These are phyloP conservation scores for Rhynchospora breviuscula DNA, from an alignment of 176 grass and related monocot species.

Conservation along the genomic window DNA sequence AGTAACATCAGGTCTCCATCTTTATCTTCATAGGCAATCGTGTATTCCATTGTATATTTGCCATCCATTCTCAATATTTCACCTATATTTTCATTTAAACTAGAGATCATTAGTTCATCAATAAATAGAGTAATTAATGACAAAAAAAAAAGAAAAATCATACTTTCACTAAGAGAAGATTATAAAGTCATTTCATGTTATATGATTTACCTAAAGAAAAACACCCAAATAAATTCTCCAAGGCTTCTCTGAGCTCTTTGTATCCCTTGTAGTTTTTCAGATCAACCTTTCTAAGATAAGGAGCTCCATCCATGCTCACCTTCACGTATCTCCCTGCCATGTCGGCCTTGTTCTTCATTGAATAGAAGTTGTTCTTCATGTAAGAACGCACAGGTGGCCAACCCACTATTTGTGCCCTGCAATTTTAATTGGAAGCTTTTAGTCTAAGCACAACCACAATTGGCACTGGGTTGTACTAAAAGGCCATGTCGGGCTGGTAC, in stretches of 20 bases:
- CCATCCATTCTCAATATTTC: conserved; percentile 22
- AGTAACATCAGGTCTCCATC: conserved; percentile 26
- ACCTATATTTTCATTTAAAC: not conserved
- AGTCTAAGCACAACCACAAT: not conserved
- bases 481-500: not conserved
- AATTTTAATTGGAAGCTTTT: not conserved
- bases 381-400: conserved; percentile 36
- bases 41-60: conserved; percentile 7
- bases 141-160: not conserved
- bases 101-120: not conserved
- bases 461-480: not conserved
- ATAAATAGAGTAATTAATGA: not conserved
- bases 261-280: conserved; percentile 30
- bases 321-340: conserved; percentile 27
- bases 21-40: conserved; percentile 30
- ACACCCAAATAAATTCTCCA: conserved; percentile 45
- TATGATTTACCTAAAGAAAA: conserved; percentile 27
- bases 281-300: conserved; percentile 45
- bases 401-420: conserved; percentile 34
- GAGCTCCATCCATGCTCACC: conserved; percentile 48
- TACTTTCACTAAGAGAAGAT: not conserved
- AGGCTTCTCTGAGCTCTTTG: conserved; percentile 31
- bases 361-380: conserved; percentile 29
- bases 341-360: conserved; percentile 10
- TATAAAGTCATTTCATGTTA: not conserved